Conservation (phyloP, 139 green algal species). For the Asterochloris sp. region DNA sequence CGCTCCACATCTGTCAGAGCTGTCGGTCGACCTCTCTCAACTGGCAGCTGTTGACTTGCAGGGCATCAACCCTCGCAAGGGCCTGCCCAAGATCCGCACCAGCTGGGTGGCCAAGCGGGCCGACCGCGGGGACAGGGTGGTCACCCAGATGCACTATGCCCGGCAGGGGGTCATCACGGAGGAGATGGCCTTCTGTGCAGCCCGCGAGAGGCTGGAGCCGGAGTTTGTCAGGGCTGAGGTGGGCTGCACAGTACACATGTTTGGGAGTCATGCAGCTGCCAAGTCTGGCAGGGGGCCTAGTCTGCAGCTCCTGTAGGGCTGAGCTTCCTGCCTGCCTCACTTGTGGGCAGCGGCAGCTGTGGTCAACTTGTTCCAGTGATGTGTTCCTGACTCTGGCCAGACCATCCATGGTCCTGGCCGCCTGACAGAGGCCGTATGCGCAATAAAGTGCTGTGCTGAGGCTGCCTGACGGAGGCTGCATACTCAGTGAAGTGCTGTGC, state of each 20-base stretch:
- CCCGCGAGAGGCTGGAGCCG: slow-evolving; percentile 80
- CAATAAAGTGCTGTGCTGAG: too few species aligned
- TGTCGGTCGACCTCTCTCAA: neutral
- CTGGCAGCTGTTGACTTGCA: slow-evolving; percentile 20
- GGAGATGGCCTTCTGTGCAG: slow-evolving; percentile 92
- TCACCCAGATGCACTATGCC: slow-evolving; percentile 82
- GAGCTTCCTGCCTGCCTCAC: too few species aligned
- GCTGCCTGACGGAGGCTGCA: too few species aligned
- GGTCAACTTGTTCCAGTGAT: too few species aligned
- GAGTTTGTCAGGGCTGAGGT: slow-evolving; percentile 93
- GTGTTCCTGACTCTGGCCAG: too few species aligned
- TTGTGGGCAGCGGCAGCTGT: too few species aligned
- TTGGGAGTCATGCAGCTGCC: neutral
- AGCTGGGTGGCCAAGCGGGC: slow-evolving; percentile 73
- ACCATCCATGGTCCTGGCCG: too few species aligned
- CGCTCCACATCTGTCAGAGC: neutral
- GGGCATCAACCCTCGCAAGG: slow-evolving; percentile 57
- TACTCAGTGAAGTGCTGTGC: too few species aligned
- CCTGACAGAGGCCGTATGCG: too few species aligned
- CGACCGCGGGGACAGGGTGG: slow-evolving; percentile 44
- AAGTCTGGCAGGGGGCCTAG: neutral
- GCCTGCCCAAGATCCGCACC: slow-evolving; percentile 73
- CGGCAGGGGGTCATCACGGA: slow-evolving; percentile 82
- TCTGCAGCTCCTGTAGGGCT: neutral
- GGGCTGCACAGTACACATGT: neutral